These are phyloP conservation scores for Delitschia confertaspora DNA, from an alignment of 495 filamentous ascomycete species.

Conservation along the genomic window DNA sequence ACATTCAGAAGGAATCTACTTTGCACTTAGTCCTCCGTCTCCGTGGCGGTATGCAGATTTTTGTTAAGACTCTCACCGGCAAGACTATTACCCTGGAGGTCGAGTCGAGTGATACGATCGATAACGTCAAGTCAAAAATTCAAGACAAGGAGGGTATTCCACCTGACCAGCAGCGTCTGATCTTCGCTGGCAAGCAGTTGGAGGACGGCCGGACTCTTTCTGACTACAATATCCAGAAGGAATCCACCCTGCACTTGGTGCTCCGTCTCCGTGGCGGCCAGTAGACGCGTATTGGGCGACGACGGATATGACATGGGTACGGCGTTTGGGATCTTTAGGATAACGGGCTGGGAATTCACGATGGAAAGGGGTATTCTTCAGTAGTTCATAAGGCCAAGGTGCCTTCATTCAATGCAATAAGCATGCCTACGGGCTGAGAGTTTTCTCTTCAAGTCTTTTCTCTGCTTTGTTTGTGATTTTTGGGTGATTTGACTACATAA, in stretches of 20 bases:
- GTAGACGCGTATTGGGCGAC: constrained; percentile 15
- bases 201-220: constrained; percentile 96
- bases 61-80: constrained; percentile 86
- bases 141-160: constrained; percentile 99
- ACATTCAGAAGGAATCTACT: constrained; percentile 98
- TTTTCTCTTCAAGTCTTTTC: constrained; percentile 13
- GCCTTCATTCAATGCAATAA: constrained; percentile 16
- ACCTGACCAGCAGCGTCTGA: constrained; percentile 98
- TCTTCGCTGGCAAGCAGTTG: constrained; percentile 98
- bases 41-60: constrained; percentile 95
- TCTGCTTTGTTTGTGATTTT: no score
- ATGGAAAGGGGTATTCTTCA: constrained; percentile 11
- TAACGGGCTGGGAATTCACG: constrained; percentile 9
- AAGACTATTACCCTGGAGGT: constrained; percentile 92
- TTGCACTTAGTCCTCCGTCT: constrained; percentile 93
- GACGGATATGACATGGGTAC: constrained; percentile 6
- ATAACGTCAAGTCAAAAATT: constrained; percentile 89
- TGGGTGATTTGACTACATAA: no score
- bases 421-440: constrained; percentile 25
- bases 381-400: constrained; percentile 7
- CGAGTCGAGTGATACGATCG: constrained; percentile 81
- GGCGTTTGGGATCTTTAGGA: constrained; percentile 18
- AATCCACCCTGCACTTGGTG: constrained; percentile 47
- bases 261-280: constrained; percentile 45
- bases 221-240: constrained; percentile 99